Evolutionary conservation across 2,329 filamentous ascomycete species (phyloP).

Genomic region (Triangularia verruculosa): DNA sequence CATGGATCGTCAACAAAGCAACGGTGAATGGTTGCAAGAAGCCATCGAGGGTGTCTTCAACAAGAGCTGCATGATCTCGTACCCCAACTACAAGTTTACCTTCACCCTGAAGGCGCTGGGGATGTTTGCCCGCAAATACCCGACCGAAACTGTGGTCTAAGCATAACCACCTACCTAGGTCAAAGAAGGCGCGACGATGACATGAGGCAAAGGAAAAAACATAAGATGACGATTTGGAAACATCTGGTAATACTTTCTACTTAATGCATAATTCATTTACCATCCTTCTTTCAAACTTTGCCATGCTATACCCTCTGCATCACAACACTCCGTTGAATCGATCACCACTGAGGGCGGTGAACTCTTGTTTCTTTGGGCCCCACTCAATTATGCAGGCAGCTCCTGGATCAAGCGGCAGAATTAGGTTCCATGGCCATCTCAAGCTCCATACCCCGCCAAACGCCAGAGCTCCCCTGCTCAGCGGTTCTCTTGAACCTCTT

Average conservation of each 20-base stretch:
- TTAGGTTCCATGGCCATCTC: background rate
- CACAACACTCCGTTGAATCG: background rate
- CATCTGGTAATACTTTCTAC: background rate
- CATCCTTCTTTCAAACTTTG: background rate
- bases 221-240: background rate
- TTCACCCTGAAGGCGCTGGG: conserved; percentile 93
- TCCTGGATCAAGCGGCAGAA: conserved; percentile 7
- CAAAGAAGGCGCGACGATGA: background rate
- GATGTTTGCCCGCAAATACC: conserved; percentile 75
- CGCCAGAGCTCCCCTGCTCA: conserved; percentile 4
- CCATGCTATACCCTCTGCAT: background rate
- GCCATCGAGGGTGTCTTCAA: conserved; percentile 98
- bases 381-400: conserved; percentile 1
- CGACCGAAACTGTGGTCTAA: conserved; percentile 54
- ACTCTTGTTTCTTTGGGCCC: background rate
- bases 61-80: conserved; percentile 98
- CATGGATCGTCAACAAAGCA: conserved; percentile 78
- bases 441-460: conserved; percentile 1
- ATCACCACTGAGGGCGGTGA: background rate
- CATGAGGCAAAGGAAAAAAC: background rate
- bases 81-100: conserved; percentile 97
- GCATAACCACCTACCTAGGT: background rate
- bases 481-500: conserved; percentile 2
- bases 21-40: conserved; percentile 94
- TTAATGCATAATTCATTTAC: background rate